A percentile compares a stretch with the other conserved stretches of the same genome.
phyloP scores from a whole-genome alignment of 2,329 filamentous ascomycete genomes.

The Ilyonectria destructans region DNA sequence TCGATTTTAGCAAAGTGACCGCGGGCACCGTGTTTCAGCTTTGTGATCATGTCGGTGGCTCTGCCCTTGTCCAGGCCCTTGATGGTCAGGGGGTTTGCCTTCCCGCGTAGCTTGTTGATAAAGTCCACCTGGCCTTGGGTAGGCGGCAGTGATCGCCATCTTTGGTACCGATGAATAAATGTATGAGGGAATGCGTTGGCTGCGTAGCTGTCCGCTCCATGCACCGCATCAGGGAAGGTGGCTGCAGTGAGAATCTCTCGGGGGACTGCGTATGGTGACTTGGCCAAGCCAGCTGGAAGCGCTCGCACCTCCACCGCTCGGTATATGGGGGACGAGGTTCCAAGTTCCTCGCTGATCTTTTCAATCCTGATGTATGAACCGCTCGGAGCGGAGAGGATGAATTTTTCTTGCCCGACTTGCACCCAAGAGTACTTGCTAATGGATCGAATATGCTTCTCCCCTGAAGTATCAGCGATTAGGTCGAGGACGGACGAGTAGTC shows the following conservation, averaged over 20 bases:
- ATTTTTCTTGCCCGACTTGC: slow-evolving; percentile 78
- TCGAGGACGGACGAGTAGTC: slow-evolving; percentile 96
- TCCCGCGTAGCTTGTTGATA: slow-evolving; percentile 76
- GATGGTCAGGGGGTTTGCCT: slow-evolving; percentile 67
- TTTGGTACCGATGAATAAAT: slow-evolving; percentile 77
- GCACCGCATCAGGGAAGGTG: slow-evolving; percentile 83
- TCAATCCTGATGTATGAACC: slow-evolving; percentile 75
- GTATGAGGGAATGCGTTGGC: slow-evolving; percentile 74
- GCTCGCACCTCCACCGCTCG: slow-evolving; percentile 66
- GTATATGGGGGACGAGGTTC: slow-evolving; percentile 53
- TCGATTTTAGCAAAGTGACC: slow-evolving; percentile 72
- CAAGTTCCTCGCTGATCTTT: slow-evolving; percentile 49
- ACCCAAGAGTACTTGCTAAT: slow-evolving; percentile 89
- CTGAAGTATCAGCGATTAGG: slow-evolving; percentile 85
- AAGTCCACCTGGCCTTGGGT: slow-evolving; percentile 77
- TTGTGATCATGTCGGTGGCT: slow-evolving; percentile 93
- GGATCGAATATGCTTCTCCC: slow-evolving; percentile 83
- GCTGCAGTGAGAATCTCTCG: slow-evolving; percentile 76
- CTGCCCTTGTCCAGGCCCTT: slow-evolving; percentile 82
- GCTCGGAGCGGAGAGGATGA: slow-evolving; percentile 77
- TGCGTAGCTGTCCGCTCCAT: slow-evolving; percentile 88
- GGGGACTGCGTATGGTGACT: slow-evolving; percentile 78
- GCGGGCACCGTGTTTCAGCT: slow-evolving; percentile 86
- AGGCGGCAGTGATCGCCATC: slow-evolving; percentile 81
- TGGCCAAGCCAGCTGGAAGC: slow-evolving; percentile 61